Evolutionary conservation across 2,329 filamentous ascomycete species (phyloP), one percentile per base, ranked within the genome.

Genomic region (Diaporthe vexans): DNA sequence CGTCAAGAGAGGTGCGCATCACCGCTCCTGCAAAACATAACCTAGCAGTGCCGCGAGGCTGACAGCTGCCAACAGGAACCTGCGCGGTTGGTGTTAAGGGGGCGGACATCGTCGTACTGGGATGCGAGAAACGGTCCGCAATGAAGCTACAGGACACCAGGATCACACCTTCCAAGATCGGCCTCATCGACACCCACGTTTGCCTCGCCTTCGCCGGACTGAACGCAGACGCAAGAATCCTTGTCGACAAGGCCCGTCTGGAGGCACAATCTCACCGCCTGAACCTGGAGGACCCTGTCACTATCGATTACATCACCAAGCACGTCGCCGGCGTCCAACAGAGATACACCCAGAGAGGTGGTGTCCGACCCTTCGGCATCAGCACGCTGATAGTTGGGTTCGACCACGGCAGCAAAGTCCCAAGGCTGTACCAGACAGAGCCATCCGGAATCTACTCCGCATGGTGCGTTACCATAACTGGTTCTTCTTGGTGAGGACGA

Each of bases 61-160:
- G 71, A 75, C 67, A 74, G 56, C 73, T 48, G 21, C 63, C 75
- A 72, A 54, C 58, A 97, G 95, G 95, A 86, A 99, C 97, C 81
- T 99, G 97, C 87, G 97, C 97, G 65, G 97, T 99, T 72, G 97
- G 95, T 79, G 96, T 99, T 79, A 99, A 99, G 88, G 97, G 97
- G 81, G 89, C 91, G 80, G 94, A 97, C 84, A 94, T 98, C 77
- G 97, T 99, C 48, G 97, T 99, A 40, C 90, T 99, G 67, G 97
- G 97, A 81, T 99, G 97, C 86, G 97, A 99, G 88, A 99, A 99
- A 91, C 92, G 96, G 80, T 98, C 97, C 71, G 97, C 97, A 46
- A 98, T 99, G 94, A 99, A 99, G 88, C 92, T 99, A 76, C 97
- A 99, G 90, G 97, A 99, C 86, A 99, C 97, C 74, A 94, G 97